A percentile compares a stretch with the other conserved stretches of the same genome.
Conservation (phyloP, 768 basidiomycete genomes). For the Peribolospora kevripleyi region DNA sequence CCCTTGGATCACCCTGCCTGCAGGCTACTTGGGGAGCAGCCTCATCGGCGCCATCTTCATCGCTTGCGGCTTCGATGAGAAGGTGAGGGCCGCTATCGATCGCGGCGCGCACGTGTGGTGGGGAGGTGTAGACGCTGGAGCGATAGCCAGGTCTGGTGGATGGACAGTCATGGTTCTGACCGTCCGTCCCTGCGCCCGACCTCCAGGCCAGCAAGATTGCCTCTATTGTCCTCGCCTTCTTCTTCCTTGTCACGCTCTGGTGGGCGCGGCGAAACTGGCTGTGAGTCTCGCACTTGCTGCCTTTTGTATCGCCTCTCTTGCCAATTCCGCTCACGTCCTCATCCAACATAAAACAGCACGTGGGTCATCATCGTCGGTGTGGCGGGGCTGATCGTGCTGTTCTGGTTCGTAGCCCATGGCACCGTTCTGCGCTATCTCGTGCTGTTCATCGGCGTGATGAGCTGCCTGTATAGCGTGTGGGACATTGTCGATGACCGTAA, state of each 20-base stretch:
- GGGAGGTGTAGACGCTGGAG: not conserved
- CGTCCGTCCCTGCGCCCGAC: conserved; percentile 26
- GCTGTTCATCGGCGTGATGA: conserved; percentile 10
- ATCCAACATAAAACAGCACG: conserved; percentile 27
- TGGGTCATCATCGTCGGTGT: conserved; percentile 58
- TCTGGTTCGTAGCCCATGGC: conserved; percentile 46
- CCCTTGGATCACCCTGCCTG: conserved; percentile 22
- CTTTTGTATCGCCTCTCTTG: not conserved
- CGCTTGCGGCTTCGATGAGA: conserved; percentile 49
- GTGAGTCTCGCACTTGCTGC: conserved; percentile 22
- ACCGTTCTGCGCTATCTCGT: conserved; percentile 56
- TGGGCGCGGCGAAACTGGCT: conserved; percentile 33
- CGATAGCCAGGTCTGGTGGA: not conserved
- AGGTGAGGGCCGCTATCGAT: not conserved
- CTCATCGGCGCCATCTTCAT: conserved; percentile 71
- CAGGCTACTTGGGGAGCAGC: conserved; percentile 33
- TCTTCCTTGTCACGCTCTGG: conserved; percentile 72
- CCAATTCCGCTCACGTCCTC: not conserved
- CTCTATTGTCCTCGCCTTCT: conserved; percentile 49
- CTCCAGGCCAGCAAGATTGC: conserved; percentile 50
- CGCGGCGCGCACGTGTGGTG: not conserved
- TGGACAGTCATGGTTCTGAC: not conserved
- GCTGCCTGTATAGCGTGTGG: conserved; percentile 28
- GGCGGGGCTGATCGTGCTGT: conserved; percentile 40
- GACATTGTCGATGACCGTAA: conserved; percentile 40